A percentile compares a stretch with the other conserved stretches of the same genome.
Conservation (phyloP, 441 rosid species). For the Brassica hybrid region DNA sequence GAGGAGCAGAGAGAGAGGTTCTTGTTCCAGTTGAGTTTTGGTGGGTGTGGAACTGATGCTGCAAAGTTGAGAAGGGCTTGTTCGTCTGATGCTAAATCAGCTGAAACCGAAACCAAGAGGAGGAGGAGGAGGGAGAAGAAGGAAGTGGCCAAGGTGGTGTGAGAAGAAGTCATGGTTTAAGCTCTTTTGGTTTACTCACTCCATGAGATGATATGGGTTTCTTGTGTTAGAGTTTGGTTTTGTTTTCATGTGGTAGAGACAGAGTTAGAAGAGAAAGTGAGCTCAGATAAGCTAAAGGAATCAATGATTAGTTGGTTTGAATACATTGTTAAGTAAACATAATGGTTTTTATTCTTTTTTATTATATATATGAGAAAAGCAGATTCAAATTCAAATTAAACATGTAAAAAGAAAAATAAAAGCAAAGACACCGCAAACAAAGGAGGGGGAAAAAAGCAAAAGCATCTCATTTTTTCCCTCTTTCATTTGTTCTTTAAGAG, state of each 20-base stretch:
- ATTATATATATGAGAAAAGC: constrained; percentile 4
- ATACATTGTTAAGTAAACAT: constrained; percentile 44
- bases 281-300: constrained; percentile 25
- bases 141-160: constrained; percentile 9
- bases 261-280: constrained; percentile 32
- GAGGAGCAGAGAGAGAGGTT: constrained; percentile 53
- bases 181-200: constrained; percentile 25
- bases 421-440: constrained; percentile 42
- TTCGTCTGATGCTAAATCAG: constrained; percentile 58
- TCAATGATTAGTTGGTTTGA: constrained; percentile 43
- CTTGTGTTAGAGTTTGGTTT: constrained; percentile 5
- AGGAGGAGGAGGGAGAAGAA: constrained; percentile 31
- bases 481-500: constrained; percentile 44
- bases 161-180: constrained; percentile 36
- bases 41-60: constrained; percentile 54
- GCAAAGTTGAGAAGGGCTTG: constrained; percentile 67
- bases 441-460: constrained; percentile 44
- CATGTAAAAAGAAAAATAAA: constrained; percentile 28
- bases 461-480: constrained; percentile 37
- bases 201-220: constrained; percentile 24
- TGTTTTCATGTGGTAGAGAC: constrained; percentile 19
- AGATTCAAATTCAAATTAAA: constrained; percentile 32
- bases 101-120: constrained; percentile 28
- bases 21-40: constrained; percentile 65
- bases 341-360: constrained; percentile 21